These are phyloP conservation scores for Clavaria fumosa DNA, from an alignment of 768 basidiomycete species.

Conservation along the genomic window DNA sequence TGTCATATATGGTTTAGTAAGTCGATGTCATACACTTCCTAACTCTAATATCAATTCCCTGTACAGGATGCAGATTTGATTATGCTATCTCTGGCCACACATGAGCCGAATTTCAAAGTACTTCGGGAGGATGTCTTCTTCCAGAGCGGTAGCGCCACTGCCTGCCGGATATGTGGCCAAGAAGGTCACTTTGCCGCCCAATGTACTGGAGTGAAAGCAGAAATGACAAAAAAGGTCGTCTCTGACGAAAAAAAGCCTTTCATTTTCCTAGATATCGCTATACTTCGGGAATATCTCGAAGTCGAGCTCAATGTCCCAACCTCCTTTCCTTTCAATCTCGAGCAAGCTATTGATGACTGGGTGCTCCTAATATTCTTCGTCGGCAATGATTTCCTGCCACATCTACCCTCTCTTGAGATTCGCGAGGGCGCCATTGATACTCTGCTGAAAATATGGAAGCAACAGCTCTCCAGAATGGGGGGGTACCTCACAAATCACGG, in stretches of 20 bases:
- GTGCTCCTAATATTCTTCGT: conserved; percentile 99
- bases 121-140: conserved; percentile 96
- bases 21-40: conserved; percentile 14
- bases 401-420: conserved; percentile 96
- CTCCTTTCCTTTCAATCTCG: conserved; percentile 81
- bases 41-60: conserved; percentile 8
- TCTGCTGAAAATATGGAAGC: conserved; percentile 88
- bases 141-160: conserved; percentile 55
- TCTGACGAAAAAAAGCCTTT: conserved; percentile 88
- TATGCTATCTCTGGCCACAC: conserved; percentile 95
- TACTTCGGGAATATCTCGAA: conserved; percentile 94
- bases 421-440: conserved; percentile 99
- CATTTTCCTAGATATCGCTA: conserved; percentile 96
- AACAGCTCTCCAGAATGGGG: conserved; percentile 87
- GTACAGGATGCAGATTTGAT: conserved; percentile 93
- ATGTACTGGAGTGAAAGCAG: conserved; percentile 70
- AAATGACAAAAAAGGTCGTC: conserved; percentile 50
- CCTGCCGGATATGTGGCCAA: conserved; percentile 88
- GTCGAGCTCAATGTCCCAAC: conserved; percentile 75
- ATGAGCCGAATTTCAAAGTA: conserved; percentile 96
- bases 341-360: conserved; percentile 99
- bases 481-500: conserved; percentile 95
- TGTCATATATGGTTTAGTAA: conserved; percentile 92
- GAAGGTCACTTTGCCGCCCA: conserved; percentile 91
- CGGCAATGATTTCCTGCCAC: conserved; percentile 98